Conservation (phyloP, 2,329 filamentous ascomycete genomes). For the Phaeoacremonium minimum region DNA sequence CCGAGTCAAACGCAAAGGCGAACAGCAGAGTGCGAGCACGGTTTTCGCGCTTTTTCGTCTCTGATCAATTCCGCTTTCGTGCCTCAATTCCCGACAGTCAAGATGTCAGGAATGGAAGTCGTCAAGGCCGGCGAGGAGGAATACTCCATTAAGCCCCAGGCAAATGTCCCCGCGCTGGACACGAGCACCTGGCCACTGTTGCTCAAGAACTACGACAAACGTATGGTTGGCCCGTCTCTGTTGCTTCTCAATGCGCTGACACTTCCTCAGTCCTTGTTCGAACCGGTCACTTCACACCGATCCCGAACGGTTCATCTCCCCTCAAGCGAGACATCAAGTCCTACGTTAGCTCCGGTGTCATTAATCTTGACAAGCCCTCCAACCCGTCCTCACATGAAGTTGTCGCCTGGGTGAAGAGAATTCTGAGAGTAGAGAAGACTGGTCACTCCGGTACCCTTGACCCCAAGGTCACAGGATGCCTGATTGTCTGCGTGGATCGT, state of each 20-base stretch:
- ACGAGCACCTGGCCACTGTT: conserved; percentile 90
- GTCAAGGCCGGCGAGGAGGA: conserved; percentile 56
- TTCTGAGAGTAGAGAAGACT: conserved; percentile 90
- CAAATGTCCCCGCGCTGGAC: conserved; percentile 71
- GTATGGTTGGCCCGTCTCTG: conserved; percentile 46
- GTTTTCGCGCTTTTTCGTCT: too few relatives aligned
- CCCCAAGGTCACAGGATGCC: conserved; percentile 93
- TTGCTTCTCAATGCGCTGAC: conserved; percentile 17
- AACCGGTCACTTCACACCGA: conserved; percentile 95
- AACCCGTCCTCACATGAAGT: conserved; percentile 99
- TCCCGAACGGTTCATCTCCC: conserved; percentile 86
- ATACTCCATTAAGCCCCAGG: conserved; percentile 89
- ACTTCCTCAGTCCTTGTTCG: conserved; percentile 70
- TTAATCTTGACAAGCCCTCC: conserved; percentile 90
- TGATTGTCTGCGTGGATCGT: conserved; percentile 94
- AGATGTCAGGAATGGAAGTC: conserved; percentile 45
- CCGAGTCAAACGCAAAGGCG: too few relatives aligned
- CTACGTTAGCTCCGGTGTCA: conserved; percentile 95
- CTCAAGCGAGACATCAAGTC: conserved; percentile 93
- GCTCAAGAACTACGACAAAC: conserved; percentile 91
- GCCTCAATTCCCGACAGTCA: conserved; percentile 8
- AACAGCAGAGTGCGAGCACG: too few relatives aligned
- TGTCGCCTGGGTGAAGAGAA: conserved; percentile 98
- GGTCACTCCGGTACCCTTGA: conserved; percentile 98
- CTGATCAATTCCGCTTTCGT: too few relatives aligned